Conservation (phyloP, 331 rosid species). For the Prunus yedoensis region DNA sequence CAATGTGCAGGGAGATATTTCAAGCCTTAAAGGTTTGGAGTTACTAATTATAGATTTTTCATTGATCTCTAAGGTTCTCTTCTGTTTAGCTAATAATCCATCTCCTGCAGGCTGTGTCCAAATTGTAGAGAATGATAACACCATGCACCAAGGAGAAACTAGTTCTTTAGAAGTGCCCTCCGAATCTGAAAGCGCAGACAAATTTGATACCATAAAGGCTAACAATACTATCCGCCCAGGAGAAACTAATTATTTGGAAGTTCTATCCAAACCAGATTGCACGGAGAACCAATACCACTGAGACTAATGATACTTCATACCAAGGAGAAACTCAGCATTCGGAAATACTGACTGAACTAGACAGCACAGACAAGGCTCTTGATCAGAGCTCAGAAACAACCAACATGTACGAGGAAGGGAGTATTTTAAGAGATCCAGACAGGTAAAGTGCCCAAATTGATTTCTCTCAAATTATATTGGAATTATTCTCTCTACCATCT, state of each 20-base stretch:
- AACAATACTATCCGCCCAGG: neutral
- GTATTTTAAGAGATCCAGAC: constrained; percentile 17
- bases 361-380: constrained; percentile 10
- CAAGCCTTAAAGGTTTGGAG: constrained; percentile 43
- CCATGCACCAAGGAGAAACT: constrained; percentile 15
- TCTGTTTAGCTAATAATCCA: constrained; percentile 10
- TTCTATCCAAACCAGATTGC: constrained; percentile 30
- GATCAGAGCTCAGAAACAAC: constrained; percentile 17
- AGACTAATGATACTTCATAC: constrained; percentile 18
- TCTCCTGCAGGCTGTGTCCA: constrained; percentile 27
- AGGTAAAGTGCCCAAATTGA: constrained; percentile 29
- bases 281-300: neutral
- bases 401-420: constrained; percentile 23
- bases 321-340: constrained; percentile 23
- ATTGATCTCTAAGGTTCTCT: constrained; percentile 4
- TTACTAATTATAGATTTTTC: constrained; percentile 16
- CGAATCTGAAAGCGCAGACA: constrained; percentile 22
- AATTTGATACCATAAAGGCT: constrained; percentile 3
- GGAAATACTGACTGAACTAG: constrained; percentile 28
- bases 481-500: constrained; percentile 7
- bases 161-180: constrained; percentile 21
- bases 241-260: constrained; percentile 27
- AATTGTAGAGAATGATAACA: constrained; percentile 15
- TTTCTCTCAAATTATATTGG: constrained; percentile 9
- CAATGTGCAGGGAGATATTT: constrained; percentile 26